These are phyloP conservation scores for Colletotrichum scovillei DNA, from an alignment of 2,329 filamentous ascomycete genomes.

Conservation along the genomic window DNA sequence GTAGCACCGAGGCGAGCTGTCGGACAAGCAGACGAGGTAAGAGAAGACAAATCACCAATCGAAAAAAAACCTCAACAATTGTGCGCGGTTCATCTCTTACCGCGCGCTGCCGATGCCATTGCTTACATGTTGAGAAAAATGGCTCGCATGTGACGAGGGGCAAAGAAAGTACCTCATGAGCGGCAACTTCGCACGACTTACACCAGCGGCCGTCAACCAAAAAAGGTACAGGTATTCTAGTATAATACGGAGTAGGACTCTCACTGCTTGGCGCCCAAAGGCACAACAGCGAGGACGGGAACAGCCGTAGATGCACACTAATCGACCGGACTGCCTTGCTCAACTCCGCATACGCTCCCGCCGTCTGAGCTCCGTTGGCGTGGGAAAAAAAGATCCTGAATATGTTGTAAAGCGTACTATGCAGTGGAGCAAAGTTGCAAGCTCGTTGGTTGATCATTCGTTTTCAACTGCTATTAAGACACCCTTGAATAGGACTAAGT, in stretches of 20 bases:
- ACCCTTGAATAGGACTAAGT: too few relatives aligned
- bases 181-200: neutral
- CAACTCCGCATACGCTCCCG: neutral
- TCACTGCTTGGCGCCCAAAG: neutral
- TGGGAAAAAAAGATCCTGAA: neutral
- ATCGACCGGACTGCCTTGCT: neutral
- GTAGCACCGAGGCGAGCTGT: constrained; percentile 31
- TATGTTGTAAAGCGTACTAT: neutral
- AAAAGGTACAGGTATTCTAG: too few relatives aligned
- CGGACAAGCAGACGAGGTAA: constrained; percentile 4
- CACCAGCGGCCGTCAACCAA: neutral
- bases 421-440: neutral
- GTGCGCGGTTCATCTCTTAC: neutral
- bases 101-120: neutral
- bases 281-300: constrained; percentile 8
- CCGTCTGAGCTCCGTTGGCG: neutral
- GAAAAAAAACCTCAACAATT: neutral
- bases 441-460: too few relatives aligned
- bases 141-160: neutral
- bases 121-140: neutral
- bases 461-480: too few relatives aligned
- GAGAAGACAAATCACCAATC: neutral
- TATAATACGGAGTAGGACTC: neutral
- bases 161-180: neutral
- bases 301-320: neutral